These are phyloP conservation scores for Pythium phragmitis DNA, from an alignment of 352 stramenopile genomes.

Conservation along the genomic window DNA sequence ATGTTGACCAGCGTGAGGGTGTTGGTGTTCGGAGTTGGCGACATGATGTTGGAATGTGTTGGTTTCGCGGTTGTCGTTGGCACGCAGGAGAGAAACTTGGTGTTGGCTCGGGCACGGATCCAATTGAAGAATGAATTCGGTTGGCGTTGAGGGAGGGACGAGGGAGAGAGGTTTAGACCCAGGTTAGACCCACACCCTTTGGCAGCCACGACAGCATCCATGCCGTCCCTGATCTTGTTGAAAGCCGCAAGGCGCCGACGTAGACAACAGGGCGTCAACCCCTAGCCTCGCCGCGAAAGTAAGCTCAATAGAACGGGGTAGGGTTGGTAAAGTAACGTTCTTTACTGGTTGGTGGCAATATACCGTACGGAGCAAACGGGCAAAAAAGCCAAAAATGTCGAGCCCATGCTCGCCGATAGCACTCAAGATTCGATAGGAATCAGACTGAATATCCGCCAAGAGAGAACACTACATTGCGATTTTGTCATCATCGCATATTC, in stretches of 20 bases:
- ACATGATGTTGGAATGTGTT: conserved; percentile 10
- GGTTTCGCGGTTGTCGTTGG: neutral
- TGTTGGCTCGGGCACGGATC: conserved; percentile 26
- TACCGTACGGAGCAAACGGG: too few species aligned
- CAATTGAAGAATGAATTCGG: conserved; percentile 45
- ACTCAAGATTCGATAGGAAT: neutral
- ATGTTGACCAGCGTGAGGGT: conserved; percentile 35
- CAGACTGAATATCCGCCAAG: neutral
- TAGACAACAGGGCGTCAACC: conserved; percentile 27
- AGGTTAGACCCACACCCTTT: conserved; percentile 13
- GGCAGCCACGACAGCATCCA: conserved; percentile 18
- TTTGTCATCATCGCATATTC: neutral
- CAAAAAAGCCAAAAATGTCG: neutral
- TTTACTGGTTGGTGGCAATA: neutral
- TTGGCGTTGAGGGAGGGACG: conserved; percentile 1
- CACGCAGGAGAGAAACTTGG: conserved; percentile 6
- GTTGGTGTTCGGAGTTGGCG: conserved; percentile 15
- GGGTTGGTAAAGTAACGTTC: conserved; percentile 20
- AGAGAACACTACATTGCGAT: neutral
- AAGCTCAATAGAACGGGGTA: conserved; percentile 16
- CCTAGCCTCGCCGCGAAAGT: conserved; percentile 14
- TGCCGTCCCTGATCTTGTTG: conserved; percentile 16
- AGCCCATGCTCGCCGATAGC: neutral
- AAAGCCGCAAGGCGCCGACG: conserved; percentile 15
- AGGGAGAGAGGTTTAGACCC: conserved; percentile 1